Base-by-base conservation (phyloP, 345 rosid genomes). In the Anacardium occidentale region DNA sequence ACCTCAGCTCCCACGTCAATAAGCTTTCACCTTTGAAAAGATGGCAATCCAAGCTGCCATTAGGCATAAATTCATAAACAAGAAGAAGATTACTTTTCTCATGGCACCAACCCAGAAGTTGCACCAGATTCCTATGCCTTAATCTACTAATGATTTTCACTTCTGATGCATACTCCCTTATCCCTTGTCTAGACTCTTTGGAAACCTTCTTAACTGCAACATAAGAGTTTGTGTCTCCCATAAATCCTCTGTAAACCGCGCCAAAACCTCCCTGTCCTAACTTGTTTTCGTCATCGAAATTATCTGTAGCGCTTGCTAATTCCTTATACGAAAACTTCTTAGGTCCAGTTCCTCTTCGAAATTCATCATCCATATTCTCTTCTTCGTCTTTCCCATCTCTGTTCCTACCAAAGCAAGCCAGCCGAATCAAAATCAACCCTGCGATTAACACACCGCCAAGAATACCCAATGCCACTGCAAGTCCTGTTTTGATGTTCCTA, bases 101-200 rank as follows among this genome's bases (percentile, higher is more conserved):
- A 22, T 70, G 74, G 42, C 79, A 82, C 85, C 83, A 79, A 82
- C 85, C 83, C 76, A 77, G 12, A 17, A 79, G 74, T 54, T 76
- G 72, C 10, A 79, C 81, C 72, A 79, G 47, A 63, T 82, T 79
- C 47, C 61, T 60, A 7, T 79, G 83, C 76, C 79, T n/a, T 40
- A 72, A 47, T 22, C 57, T 64, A 62, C 83, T 77, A 32, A 83
- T 79, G 68, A 72, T 71, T 65, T 68, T 69, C 63, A 82, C 83
- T 69, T 82, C 80, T 1, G 74, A 55, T 6, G 67, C 64, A 10
- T 59, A 73, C 22, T 56, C 79, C 65, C 78, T 69, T 5, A 78
- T 48, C 1, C 80, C 82, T 34, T 75, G 80, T 54, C 52, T 70
- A 26, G 76, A 79, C 55, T 66, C 67, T 21, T 50, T 44, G 1